Conservation (phyloP, 768 basidiomycete species). For the Lactarius psammicola region DNA sequence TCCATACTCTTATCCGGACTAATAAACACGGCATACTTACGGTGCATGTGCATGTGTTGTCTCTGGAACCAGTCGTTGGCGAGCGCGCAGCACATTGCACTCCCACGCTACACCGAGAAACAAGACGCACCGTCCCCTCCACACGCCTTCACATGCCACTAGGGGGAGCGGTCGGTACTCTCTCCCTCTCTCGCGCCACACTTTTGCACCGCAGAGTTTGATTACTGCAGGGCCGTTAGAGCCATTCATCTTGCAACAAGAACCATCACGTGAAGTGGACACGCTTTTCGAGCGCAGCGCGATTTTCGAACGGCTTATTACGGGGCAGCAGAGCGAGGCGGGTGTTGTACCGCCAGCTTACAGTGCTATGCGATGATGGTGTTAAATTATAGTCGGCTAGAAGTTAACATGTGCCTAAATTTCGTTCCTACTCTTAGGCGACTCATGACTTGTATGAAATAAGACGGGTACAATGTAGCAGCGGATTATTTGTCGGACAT, state of each 20-base stretch:
- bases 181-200: background rate
- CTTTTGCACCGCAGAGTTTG: background rate
- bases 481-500: too few species aligned
- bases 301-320: conserved; percentile 71
- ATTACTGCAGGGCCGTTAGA: background rate
- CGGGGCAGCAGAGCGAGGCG: conserved; percentile 75
- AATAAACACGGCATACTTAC: background rate
- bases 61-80: conserved; percentile 15
- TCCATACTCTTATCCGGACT: background rate
- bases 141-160: conserved; percentile 1
- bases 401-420: too few species aligned
- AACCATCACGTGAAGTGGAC: conserved; percentile 34
- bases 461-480: background rate
- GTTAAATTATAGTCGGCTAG: background rate
- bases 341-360: conserved; percentile 87
- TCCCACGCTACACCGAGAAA: conserved; percentile 19
- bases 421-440: background rate
- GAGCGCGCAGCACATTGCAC: conserved; percentile 10
- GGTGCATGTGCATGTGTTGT: background rate
- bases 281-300: conserved; percentile 42
- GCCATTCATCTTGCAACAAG: conserved; percentile 2
- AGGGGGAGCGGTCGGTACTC: background rate
- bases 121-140: background rate
- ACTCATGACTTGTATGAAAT: background rate
- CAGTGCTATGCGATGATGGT: conserved; percentile 29